Evolutionary conservation across 495 filamentous ascomycete species (phyloP).

Genomic region (Penicillium chermesinum): DNA sequence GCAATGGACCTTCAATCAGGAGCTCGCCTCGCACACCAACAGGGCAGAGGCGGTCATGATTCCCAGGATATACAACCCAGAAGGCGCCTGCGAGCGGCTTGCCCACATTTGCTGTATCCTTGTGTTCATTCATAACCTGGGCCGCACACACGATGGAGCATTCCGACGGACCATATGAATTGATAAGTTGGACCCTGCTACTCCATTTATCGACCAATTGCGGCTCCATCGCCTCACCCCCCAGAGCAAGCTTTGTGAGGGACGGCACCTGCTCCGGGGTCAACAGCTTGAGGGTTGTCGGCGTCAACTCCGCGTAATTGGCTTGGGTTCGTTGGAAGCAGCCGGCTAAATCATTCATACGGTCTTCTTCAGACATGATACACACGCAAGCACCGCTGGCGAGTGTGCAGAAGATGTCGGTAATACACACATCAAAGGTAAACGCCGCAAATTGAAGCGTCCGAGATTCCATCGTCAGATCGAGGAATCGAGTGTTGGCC

Average conservation of each 20-base stretch:
- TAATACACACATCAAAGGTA: background rate
- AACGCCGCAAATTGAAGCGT: background rate
- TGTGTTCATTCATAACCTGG: no score
- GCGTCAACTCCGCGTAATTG: slow-evolving; percentile 12
- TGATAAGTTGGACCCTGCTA: slow-evolving; percentile 13
- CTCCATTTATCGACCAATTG: slow-evolving; percentile 36
- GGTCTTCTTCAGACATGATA: slow-evolving; percentile 18
- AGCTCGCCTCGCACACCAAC: slow-evolving; percentile 42
- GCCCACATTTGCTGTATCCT: slow-evolving; percentile 28
- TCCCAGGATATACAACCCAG: slow-evolving; percentile 41
- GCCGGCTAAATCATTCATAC: slow-evolving; percentile 3
- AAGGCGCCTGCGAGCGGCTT: slow-evolving; percentile 25
- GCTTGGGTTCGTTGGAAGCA: slow-evolving; percentile 6
- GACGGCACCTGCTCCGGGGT: slow-evolving; percentile 8
- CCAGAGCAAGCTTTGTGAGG: slow-evolving; percentile 17
- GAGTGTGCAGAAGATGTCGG: slow-evolving; percentile 5
- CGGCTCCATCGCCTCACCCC: slow-evolving; percentile 14
- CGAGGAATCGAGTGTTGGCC: slow-evolving; percentile 17
- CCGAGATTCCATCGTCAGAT: background rate
- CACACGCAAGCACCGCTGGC: slow-evolving; percentile 20
- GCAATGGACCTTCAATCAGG: slow-evolving; percentile 35
- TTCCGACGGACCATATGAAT: slow-evolving; percentile 22
- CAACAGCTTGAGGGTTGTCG: slow-evolving; percentile 11
- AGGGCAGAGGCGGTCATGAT: slow-evolving; percentile 26
- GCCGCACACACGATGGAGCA: slow-evolving; percentile 7